A percentile compares a stretch with the other conserved stretches of the same genome.
phyloP scores from a whole-genome alignment of 345 rosid genomes.

The Alliaria petiolata region DNA sequence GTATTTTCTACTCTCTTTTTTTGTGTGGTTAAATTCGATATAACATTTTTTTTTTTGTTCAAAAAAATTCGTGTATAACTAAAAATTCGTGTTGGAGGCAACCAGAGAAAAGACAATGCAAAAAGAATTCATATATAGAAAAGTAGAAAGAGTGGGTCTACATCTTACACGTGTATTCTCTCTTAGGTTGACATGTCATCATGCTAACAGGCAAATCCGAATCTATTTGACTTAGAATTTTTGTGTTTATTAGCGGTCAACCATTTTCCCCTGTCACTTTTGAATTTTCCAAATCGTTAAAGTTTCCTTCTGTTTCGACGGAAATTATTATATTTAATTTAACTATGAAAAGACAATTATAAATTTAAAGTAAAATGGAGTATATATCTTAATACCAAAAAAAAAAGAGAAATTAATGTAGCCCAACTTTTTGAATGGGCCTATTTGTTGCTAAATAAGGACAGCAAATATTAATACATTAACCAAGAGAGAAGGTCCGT shows the following conservation, averaged over 20 bases:
- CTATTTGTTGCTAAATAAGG: too few relatives aligned
- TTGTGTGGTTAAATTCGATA: not conserved
- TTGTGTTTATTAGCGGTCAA: conserved; percentile 11
- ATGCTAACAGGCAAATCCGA: conserved; percentile 4
- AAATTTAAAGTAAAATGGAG: not conserved
- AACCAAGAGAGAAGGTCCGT: too few relatives aligned
- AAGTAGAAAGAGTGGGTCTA: not conserved
- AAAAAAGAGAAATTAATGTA: not conserved
- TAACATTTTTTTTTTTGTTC: too few relatives aligned
- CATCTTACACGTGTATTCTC: not conserved
- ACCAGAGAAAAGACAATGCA: not conserved
- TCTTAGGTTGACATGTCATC: conserved; percentile 15
- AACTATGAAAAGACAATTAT: not conserved
- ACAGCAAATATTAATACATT: not conserved
- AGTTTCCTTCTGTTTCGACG: not conserved
- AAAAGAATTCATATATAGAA: not conserved
- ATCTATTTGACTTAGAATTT: conserved; percentile 10
- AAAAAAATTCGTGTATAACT: too few relatives aligned
- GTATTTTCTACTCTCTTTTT: not conserved
- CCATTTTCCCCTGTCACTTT: not conserved
- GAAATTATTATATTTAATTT: not conserved
- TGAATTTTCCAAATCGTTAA: not conserved
- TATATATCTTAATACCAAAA: too few relatives aligned
- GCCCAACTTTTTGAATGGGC: not conserved
- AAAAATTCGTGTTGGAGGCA: too few relatives aligned